phyloP scores from a whole-genome alignment of 169 alveolate genomes.

The Plasmodium berghei region DNA sequence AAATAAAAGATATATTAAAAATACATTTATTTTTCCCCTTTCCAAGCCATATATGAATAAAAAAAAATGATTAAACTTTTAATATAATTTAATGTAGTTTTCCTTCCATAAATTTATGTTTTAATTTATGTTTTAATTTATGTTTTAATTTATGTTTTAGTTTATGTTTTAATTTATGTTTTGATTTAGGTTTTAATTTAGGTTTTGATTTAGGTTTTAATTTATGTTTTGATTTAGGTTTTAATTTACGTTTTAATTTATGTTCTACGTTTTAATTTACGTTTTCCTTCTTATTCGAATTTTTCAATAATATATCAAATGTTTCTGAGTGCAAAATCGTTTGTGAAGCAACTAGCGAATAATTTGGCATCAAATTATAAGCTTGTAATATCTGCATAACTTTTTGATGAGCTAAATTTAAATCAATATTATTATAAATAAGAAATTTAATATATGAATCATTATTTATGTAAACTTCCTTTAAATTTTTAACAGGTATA shows the following conservation, averaged over 20 bases:
- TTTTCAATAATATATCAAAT: constrained; percentile 29
- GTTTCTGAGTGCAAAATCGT: constrained; percentile 41
- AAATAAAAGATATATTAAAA: too few relatives aligned
- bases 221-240: not conserved
- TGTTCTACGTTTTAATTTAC: not conserved
- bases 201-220: not conserved
- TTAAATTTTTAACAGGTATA: constrained; percentile 49
- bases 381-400: constrained; percentile 47
- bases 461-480: constrained; percentile 58
- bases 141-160: too few relatives aligned
- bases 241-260: too few relatives aligned
- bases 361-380: constrained; percentile 58
- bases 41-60: too few relatives aligned
- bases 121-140: not conserved
- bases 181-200: too few relatives aligned
- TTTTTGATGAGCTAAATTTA: constrained; percentile 65
- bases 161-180: too few relatives aligned
- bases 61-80: not conserved
- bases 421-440: constrained; percentile 51
- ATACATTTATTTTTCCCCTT: too few relatives aligned
- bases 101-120: not conserved
- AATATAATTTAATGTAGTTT: not conserved
- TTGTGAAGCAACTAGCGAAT: constrained; percentile 71
- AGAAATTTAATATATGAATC: constrained; percentile 60
- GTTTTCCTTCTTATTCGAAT: not conserved